phyloP scores from a whole-genome alignment of 169 alveolate species.

The Toxoplasma gondii region DNA sequence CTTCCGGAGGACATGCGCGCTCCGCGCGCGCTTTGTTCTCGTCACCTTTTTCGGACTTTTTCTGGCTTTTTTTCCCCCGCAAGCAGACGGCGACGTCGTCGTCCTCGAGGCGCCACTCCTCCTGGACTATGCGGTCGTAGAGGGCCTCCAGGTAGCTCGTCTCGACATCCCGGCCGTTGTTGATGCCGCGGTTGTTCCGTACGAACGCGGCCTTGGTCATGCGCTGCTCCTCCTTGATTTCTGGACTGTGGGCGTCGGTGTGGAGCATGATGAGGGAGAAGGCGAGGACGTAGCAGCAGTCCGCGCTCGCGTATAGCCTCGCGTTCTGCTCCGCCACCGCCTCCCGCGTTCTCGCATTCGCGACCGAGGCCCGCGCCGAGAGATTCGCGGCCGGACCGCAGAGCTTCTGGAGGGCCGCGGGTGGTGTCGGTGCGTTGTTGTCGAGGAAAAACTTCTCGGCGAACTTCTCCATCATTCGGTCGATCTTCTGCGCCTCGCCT shows the following conservation, averaged over 20 bases:
- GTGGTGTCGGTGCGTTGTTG: not conserved
- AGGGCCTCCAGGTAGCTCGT: slow-evolving; percentile 66
- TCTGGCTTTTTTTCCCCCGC: not conserved
- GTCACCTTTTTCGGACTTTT: not conserved
- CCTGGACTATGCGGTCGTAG: slow-evolving; percentile 69
- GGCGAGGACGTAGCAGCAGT: slow-evolving; percentile 87
- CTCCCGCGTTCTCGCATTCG: not conserved
- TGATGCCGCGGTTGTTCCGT: slow-evolving; percentile 76
- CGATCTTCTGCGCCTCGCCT: slow-evolving; percentile 94
- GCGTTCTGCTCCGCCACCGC: not conserved
- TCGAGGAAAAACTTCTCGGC: slow-evolving; percentile 88
- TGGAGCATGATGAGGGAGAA: slow-evolving; percentile 91
- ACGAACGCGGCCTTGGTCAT: slow-evolving; percentile 75
- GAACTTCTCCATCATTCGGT: slow-evolving; percentile 90
- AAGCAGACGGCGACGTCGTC: not conserved
- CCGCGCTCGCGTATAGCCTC: slow-evolving; percentile 80
- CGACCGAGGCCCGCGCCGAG: slow-evolving; percentile 30
- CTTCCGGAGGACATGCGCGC: not conserved
- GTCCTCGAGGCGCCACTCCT: slow-evolving; percentile 57
- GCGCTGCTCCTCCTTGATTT: slow-evolving; percentile 73
- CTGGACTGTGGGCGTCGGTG: slow-evolving; percentile 90
- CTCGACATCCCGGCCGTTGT: slow-evolving; percentile 76
- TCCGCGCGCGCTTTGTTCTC: not conserved
- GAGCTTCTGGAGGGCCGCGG: slow-evolving; percentile 11
- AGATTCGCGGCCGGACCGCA: not conserved